Evolutionary conservation across 345 rosid genomes (phyloP).

Genomic region (Populus alba): DNA sequence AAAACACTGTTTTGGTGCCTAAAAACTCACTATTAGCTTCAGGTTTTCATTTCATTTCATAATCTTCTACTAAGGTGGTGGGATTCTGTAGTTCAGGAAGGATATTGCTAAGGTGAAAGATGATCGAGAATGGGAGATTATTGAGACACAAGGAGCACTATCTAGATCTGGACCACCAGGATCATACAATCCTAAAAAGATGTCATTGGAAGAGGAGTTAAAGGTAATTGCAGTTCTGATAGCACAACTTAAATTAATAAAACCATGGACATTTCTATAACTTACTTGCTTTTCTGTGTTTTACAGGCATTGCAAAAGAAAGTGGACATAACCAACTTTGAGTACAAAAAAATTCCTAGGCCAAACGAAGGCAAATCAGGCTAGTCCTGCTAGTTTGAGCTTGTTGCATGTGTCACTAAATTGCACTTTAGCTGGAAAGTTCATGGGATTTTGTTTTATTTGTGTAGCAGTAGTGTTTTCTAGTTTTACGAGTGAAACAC

Average conservation of each 20-base stretch:
- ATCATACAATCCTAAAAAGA: conserved; percentile 74
- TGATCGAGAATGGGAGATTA: conserved; percentile 87
- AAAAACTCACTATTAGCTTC: background rate
- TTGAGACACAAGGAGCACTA: conserved; percentile 70
- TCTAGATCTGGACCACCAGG: conserved; percentile 74
- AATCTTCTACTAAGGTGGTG: conserved; percentile 18
- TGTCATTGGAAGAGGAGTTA: conserved; percentile 76
- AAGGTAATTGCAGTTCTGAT: conserved; percentile 45
- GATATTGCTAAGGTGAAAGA: conserved; percentile 84
- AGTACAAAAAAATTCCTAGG: conserved; percentile 82
- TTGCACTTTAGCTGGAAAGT: background rate
- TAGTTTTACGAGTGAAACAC: background rate
- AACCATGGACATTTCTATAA: background rate
- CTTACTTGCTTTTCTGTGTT: conserved; percentile 4
- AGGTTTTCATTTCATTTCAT: background rate
- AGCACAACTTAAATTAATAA: background rate
- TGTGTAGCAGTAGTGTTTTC: background rate
- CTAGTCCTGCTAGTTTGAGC: conserved; percentile 27
- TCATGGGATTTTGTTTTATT: background rate
- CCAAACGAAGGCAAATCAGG: conserved; percentile 57
- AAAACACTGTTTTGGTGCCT: background rate
- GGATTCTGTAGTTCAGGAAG: conserved; percentile 58
- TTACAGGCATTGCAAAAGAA: conserved; percentile 70
- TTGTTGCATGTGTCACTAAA: background rate
- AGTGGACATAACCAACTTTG: conserved; percentile 71